A percentile compares a stretch with the other conserved stretches of the same genome.
Conservation (phyloP, 192 early-diverging fungal genomes). For the Umbelopsis isabellina region DNA sequence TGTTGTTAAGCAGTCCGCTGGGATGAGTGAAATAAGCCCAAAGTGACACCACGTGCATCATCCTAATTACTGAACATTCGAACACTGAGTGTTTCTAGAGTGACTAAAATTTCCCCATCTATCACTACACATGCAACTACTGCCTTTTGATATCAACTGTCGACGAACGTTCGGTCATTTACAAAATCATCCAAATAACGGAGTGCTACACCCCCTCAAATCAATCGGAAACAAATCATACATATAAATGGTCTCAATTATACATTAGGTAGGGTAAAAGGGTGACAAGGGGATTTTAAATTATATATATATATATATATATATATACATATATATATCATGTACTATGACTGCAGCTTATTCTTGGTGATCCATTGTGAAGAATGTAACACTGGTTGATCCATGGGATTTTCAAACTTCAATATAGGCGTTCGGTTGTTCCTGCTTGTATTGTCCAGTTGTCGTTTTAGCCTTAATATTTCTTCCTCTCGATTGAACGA, state of each 20-base stretch:
- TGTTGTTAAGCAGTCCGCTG: background rate
- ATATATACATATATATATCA: too few relatives aligned
- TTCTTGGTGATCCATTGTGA: conserved; percentile 15
- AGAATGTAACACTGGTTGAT: conserved; percentile 1
- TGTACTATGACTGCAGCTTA: conserved; percentile 1
- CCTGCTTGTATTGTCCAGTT: conserved; percentile 6
- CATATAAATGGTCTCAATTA: too few relatives aligned
- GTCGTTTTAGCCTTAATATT: conserved; percentile 7
- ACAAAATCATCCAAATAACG: too few relatives aligned
- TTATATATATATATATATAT: too few relatives aligned
- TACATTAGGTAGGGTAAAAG: background rate
- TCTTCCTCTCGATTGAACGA: conserved; percentile 5
- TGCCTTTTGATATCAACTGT: too few relatives aligned
- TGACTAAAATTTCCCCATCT: background rate
- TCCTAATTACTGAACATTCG: background rate
- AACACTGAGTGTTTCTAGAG: background rate
- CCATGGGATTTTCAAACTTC: conserved; percentile 8
- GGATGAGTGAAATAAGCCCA: too few relatives aligned
- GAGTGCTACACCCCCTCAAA: too few relatives aligned
- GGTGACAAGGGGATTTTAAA: background rate
- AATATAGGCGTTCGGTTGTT: background rate
- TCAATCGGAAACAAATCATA: too few relatives aligned
- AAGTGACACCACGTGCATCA: conserved; percentile 4
- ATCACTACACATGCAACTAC: too few relatives aligned
- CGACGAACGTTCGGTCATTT: too few relatives aligned